Evolutionary conservation across 805 yeast species (phyloP).

Genomic region (Wickerhamomyces bisporus): DNA sequence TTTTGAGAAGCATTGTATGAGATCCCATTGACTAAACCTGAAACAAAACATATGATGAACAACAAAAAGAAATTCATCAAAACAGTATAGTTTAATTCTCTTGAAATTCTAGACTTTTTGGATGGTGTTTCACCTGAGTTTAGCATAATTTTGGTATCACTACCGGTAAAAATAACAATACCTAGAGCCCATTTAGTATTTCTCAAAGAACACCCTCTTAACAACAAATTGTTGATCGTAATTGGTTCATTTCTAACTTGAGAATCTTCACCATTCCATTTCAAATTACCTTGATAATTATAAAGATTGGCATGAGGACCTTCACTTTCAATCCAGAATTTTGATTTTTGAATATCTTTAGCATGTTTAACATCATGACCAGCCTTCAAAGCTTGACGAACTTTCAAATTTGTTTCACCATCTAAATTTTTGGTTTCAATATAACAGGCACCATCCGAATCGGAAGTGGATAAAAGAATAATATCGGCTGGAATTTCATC

Average conservation of each 20-base stretch:
- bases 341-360: constrained; percentile 40
- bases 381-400: constrained; percentile 63
- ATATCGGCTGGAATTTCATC: constrained; percentile 81
- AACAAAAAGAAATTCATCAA: constrained; percentile 58
- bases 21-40: constrained; percentile 69
- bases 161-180: constrained; percentile 70
- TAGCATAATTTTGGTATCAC: constrained; percentile 75
- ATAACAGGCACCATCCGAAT: constrained; percentile 59
- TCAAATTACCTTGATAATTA: constrained; percentile 66
- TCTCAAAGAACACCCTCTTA: constrained; percentile 74
- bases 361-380: constrained; percentile 43
- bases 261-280: constrained; percentile 36
- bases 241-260: constrained; percentile 53
- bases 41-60: constrained; percentile 61
- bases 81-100: constrained; percentile 69
- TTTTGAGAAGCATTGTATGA: constrained; percentile 42
- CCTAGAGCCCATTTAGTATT: constrained; percentile 85
- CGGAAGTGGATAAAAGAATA: constrained; percentile 58
- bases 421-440: constrained; percentile 79
- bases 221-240: constrained; percentile 59
- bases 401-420: constrained; percentile 74
- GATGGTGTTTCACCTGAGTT: constrained; percentile 79
- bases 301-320: constrained; percentile 78
- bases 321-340: constrained; percentile 68
- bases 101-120: constrained; percentile 66